phyloP scores from a whole-genome alignment of 2,329 filamentous ascomycete species.

The Tricladium varicosporioides region DNA sequence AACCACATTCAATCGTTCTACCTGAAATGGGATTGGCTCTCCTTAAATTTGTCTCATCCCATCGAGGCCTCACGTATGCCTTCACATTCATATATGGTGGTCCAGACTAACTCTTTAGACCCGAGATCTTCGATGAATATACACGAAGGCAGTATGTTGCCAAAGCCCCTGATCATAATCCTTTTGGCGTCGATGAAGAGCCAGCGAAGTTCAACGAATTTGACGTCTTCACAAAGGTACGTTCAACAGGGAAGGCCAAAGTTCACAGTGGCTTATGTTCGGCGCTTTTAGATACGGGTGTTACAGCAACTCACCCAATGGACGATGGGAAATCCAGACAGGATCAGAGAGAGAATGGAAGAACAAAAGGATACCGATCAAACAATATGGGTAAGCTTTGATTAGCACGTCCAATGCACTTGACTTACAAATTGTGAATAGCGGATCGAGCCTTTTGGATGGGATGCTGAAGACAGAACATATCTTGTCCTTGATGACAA shows the following conservation, averaged over 20 bases:
- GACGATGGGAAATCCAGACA: conserved; percentile 83
- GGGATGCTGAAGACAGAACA: conserved; percentile 80
- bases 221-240: conserved; percentile 76
- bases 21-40: conserved; percentile 80
- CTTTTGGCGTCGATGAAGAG: conserved; percentile 75
- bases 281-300: conserved; percentile 57
- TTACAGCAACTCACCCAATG: conserved; percentile 88
- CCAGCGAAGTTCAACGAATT: conserved; percentile 77
- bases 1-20: conserved; percentile 71
- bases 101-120: conserved; percentile 49
- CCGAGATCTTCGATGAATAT: conserved; percentile 90
- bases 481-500: conserved; percentile 95
- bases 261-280: conserved; percentile 23
- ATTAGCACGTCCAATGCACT: not conserved
- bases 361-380: conserved; percentile 81
- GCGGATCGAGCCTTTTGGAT: conserved; percentile 81
- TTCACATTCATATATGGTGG: not conserved
- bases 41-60: conserved; percentile 90
- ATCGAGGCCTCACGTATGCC: conserved; percentile 84
- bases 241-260: conserved; percentile 28
- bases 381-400: conserved; percentile 69
- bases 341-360: conserved; percentile 81
- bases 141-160: conserved; percentile 81
- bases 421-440: conserved; percentile 33
- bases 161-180: conserved; percentile 78